Evolutionary conservation across 306 rosid genomes (phyloP).

Genomic region (Rosa rugosa): DNA sequence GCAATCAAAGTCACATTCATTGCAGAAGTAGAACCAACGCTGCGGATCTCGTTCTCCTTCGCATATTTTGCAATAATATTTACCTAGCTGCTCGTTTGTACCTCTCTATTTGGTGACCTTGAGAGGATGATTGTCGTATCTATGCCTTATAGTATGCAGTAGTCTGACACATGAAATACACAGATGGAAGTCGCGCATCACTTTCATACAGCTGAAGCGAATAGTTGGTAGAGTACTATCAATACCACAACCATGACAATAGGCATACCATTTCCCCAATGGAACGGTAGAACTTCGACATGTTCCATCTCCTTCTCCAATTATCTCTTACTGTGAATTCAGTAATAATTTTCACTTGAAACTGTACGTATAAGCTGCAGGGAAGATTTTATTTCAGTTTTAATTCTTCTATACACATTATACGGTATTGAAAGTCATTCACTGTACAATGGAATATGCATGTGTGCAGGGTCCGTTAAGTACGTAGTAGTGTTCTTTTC

Average conservation of each 20-base stretch:
- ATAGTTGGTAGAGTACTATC: no score
- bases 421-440: neutral
- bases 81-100: no score
- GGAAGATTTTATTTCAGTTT: neutral
- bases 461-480: neutral
- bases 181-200: no score
- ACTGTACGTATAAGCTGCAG: neutral
- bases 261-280: no score
- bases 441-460: neutral
- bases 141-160: no score
- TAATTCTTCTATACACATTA: neutral
- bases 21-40: neutral
- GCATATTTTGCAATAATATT: no score
- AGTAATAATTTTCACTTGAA: neutral
- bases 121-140: no score
- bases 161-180: no score
- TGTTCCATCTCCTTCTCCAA: neutral
- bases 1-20: neutral
- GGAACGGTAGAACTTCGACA: neutral
- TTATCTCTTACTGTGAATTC: neutral
- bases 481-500: neutral
- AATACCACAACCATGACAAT: no score
- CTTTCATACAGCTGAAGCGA: no score
- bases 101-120: no score
- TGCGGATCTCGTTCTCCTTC: no score